Conservation (phyloP, 805 yeast species). For the Kluyveromyces starmeri region DNA sequence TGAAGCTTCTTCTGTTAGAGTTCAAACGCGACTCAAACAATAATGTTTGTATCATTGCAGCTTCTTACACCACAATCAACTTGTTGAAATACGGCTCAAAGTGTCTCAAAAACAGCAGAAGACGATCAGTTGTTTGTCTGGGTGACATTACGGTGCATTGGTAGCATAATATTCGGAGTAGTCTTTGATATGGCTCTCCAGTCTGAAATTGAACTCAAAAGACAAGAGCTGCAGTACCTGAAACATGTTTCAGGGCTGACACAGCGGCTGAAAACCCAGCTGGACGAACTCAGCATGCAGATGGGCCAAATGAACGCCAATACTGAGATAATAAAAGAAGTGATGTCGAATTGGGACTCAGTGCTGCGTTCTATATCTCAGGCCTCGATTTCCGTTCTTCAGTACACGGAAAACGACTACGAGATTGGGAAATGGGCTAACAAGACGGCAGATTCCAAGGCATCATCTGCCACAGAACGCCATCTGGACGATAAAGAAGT, state of each 20-base stretch:
- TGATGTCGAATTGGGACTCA: constrained; percentile 26
- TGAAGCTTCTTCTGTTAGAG: too few species aligned
- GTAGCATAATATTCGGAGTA: too few species aligned
- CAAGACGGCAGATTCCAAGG: constrained; percentile 33
- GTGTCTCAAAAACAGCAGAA: too few species aligned
- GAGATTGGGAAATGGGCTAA: constrained; percentile 23
- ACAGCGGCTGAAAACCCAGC: constrained; percentile 20
- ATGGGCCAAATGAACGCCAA: constrained; percentile 20
- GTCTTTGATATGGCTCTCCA: constrained; percentile 10
- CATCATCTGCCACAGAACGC: too few species aligned
- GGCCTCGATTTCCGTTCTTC: constrained; percentile 25
- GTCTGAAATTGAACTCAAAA: constrained; percentile 15
- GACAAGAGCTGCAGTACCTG: constrained; percentile 20
- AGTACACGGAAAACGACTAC: constrained; percentile 26
- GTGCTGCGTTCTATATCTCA: constrained; percentile 26
- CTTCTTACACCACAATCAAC: too few species aligned
- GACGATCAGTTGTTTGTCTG: too few species aligned
- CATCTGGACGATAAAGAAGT: too few species aligned
- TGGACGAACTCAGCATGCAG: constrained; percentile 20
- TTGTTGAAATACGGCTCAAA: too few species aligned
- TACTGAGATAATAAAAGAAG: constrained; percentile 19
- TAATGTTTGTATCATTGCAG: too few species aligned
- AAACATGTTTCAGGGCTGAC: constrained; percentile 22
- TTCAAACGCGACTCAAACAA: too few species aligned
- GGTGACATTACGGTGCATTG: too few species aligned